These are phyloP conservation scores for Sclerotinia subarctica DNA, from an alignment of 2,329 filamentous ascomycete genomes.

Conservation along the genomic window DNA sequence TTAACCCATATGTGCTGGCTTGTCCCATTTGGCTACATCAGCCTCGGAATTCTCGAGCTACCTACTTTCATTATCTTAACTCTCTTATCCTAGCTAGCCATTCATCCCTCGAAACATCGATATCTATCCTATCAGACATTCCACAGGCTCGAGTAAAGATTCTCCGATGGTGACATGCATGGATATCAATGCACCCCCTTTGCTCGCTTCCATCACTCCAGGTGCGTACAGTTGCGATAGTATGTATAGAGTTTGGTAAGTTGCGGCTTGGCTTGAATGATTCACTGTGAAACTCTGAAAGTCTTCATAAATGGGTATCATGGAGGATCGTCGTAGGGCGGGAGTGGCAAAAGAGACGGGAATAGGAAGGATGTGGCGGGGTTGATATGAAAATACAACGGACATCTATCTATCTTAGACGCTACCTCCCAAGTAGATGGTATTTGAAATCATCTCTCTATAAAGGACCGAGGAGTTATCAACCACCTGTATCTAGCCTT, in stretches of 20 bases:
- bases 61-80: too few species aligned
- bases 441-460: too few species aligned
- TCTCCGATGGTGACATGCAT: too few species aligned
- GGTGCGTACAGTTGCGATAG: background rate
- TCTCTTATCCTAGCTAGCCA: too few species aligned
- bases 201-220: background rate
- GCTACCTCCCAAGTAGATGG: too few species aligned
- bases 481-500: too few species aligned
- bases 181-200: background rate
- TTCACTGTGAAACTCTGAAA: slow-evolving; percentile 15
- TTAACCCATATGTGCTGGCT: too few species aligned
- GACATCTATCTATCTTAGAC: too few species aligned
- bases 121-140: background rate
- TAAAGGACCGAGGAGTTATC: too few species aligned
- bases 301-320: background rate
- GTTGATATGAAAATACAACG: background rate
- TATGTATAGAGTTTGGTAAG: background rate
- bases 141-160: background rate
- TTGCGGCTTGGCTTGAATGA: slow-evolving; percentile 2
- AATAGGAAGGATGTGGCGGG: slow-evolving; percentile 3
- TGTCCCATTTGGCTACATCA: background rate
- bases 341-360: background rate
- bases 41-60: background rate
- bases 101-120: background rate
- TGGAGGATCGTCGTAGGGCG: background rate